phyloP scores from a whole-genome alignment of 345 rosid genomes.

The Lepidium aucheri region DNA sequence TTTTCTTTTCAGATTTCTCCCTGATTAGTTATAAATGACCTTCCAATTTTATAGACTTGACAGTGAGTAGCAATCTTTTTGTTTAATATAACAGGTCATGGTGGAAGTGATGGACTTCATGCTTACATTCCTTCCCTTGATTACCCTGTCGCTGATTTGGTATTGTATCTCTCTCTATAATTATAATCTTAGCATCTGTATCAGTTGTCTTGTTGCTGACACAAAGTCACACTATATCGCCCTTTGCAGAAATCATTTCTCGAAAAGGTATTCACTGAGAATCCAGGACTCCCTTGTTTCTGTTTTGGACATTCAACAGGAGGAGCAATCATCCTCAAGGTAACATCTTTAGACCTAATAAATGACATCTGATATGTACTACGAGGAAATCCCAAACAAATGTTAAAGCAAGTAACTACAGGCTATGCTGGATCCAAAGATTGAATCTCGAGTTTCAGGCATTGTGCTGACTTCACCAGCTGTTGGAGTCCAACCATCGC shows the following conservation, averaged over 20 bases:
- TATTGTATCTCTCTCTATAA: constrained; percentile 17
- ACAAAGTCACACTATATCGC: neutral
- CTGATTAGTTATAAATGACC: neutral
- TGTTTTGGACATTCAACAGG: constrained; percentile 95
- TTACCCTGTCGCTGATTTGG: constrained; percentile 64
- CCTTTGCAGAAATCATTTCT: constrained; percentile 55
- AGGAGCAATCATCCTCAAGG: constrained; percentile 82
- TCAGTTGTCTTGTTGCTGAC: neutral
- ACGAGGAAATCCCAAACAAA: neutral
- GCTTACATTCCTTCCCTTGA: constrained; percentile 87
- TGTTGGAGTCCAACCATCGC: constrained; percentile 89
- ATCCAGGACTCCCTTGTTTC: constrained; percentile 76
- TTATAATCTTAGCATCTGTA: neutral
- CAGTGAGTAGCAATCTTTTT: neutral
- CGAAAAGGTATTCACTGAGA: constrained; percentile 53
- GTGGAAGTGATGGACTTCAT: constrained; percentile 93
- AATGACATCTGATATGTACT: neutral
- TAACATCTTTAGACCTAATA: constrained; percentile 18
- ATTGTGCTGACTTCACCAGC: constrained; percentile 88
- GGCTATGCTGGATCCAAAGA: constrained; percentile 66
- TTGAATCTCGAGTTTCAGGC: constrained; percentile 54
- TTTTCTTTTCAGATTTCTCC: neutral
- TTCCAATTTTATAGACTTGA: neutral
- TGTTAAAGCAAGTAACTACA: constrained; percentile 11
- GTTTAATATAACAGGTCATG: constrained; percentile 53